Evolutionary conservation across 2,329 filamentous ascomycete species (phyloP), one percentile per base, ranked within the genome.

Genomic region (Eutypa lata): DNA sequence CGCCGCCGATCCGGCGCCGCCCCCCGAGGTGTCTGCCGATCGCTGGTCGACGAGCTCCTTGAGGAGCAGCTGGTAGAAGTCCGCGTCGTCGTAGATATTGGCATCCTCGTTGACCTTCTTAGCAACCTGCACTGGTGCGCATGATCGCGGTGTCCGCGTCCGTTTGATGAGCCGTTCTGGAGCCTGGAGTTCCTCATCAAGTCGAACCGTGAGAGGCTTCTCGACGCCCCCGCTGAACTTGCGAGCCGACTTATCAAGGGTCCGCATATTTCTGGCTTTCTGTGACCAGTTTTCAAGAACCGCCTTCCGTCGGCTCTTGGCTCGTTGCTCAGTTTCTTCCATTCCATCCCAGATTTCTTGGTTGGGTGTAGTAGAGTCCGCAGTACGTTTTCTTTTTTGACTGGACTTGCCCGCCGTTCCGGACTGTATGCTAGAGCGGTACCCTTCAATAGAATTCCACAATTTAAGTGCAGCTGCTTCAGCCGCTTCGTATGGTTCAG

Each of bases 41-140:
- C 93, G 88, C 68, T 95, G 90, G 67, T 96, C 91, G 10, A 99
- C 88, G 1, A 99, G 84, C 65, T 96, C 91, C 69, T 96, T 95
- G 26, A 99, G 83, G 2, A 99, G 81, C 14, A 94, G 76, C 68
- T 96, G 91, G 73, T 99, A 99, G 71, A 97, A 97, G 68, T 95
- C 87, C 11, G 90, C 90, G 63, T 99, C 94, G 68, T 97, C 93
- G 74, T 94, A 99, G 61, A 96, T 85, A 19, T 77, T 73, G 1
- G 71, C 68, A 63, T 86, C 84, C 60, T 87, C 80, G 10, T 74
- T 71, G 22, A 84, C 65, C 65, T 82, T 81, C 57, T 73, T 74
- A 28, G 78, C 78, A 0, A 80, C 79, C 62, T 93, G 89, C 0
- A 83, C 73, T 0, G 89, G 89, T 0, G 89, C 89, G 63, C 89